Conservation (phyloP, 805 yeast species). For the Saccharomycopsis sp. region DNA sequence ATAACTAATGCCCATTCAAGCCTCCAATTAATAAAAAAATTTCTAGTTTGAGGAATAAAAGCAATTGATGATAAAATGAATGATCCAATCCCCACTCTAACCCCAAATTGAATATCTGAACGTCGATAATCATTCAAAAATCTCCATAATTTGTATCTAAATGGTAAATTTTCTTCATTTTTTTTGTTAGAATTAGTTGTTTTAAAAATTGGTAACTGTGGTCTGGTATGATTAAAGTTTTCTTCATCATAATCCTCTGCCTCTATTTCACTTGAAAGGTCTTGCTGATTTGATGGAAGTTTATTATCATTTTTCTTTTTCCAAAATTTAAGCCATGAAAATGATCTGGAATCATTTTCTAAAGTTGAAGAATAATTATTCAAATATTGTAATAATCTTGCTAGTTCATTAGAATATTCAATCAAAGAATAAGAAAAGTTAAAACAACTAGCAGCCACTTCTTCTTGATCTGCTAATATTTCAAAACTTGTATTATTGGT, state of each 20-base stretch:
- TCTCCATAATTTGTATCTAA: constrained; percentile 36
- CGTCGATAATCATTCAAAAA: constrained; percentile 41
- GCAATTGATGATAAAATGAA: constrained; percentile 57
- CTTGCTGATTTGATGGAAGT: not conserved
- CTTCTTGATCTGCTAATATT: constrained; percentile 55
- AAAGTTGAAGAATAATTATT: constrained; percentile 27
- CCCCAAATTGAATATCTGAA: constrained; percentile 67
- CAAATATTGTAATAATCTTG: constrained; percentile 34
- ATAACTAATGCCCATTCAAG: constrained; percentile 84
- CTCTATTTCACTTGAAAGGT: too few species aligned
- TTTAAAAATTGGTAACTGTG: constrained; percentile 3
- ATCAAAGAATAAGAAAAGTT: constrained; percentile 60
- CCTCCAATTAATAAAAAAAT: constrained; percentile 51
- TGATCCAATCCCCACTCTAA: constrained; percentile 73
- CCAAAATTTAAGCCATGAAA: constrained; percentile 51
- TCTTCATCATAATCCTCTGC: not conserved
- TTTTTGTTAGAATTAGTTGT: not conserved
- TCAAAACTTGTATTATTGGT: not conserved
- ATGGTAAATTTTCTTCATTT: constrained; percentile 10
- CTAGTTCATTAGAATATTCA: constrained; percentile 50
- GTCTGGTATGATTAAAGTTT: not conserved
- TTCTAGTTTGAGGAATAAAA: constrained; percentile 44
- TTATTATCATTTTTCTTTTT: not conserved
- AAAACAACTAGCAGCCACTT: constrained; percentile 77
- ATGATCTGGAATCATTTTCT: constrained; percentile 25